Evolutionary conservation across 257 asterid species (phyloP), one percentile per base, ranked within the genome.

Genomic region (Solanum sejunctum): DNA sequence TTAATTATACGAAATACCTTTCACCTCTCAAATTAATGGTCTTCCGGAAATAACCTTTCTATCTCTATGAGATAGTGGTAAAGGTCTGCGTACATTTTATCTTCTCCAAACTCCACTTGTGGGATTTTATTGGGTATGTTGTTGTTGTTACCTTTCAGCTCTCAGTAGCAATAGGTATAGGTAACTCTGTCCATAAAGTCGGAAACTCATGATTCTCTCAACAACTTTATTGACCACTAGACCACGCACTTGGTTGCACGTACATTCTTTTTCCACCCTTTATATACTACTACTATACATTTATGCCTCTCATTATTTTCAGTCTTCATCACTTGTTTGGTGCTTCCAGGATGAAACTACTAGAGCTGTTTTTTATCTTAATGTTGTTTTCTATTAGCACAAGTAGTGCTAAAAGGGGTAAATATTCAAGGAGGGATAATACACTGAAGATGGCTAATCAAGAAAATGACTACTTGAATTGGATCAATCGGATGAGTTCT

Each of bases 401-500:
- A 78, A 28, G n/a, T 78, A 52, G n/a, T 78, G 83, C 64, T 78
- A 52, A 70, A 70, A 41, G 79, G 79, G 28, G 54, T 41, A 17
- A 52, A 13, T 7, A 26, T 5, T 5, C 64, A 23, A 78, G 26
- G 28, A 26, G 26, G 49, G 63, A 78, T 16, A 78, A 28, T 52
- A 52, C 45, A 54, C 1, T 78, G 3, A 16, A 1, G 49, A 64
- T 78, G 7, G 26, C 47, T 51, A 78, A 52, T 52, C 64, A 52
- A 78, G 63, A 51, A 77, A 57, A 88, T 51, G 90, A 84, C 64
- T 94, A 93, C 91, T 36, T 89, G 52, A 87, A 89, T 45, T 95
- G 99, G 99, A 87, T 95, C 52, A 89, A 83, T n/a, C 55, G 63
- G 8, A 91, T 92, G 89, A 86, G 91, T 45, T 82, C 90, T 66